Percentiles rank a stretch among this genome's conserved stretches.
These are phyloP conservation scores for Parietaria judaica DNA, from an alignment of 306 rosid species.

Conservation along the genomic window DNA sequence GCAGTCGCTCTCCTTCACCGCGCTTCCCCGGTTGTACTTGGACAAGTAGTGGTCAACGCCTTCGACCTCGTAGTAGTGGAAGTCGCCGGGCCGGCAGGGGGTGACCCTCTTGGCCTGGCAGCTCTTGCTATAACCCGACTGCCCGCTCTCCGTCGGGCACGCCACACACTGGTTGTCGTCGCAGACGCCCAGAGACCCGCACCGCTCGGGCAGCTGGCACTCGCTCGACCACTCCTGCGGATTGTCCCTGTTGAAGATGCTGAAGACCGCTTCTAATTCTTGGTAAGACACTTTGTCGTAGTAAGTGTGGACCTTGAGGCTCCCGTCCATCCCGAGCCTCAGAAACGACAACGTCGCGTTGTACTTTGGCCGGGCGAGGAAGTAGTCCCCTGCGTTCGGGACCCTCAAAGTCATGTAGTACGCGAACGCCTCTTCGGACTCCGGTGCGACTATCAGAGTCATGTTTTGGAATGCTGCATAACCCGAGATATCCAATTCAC, in stretches of 20 bases:
- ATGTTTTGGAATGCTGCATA: constrained; percentile 9
- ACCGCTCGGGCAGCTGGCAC: constrained; percentile 24
- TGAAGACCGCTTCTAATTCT: constrained; percentile 47
- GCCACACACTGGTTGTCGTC: constrained; percentile 37
- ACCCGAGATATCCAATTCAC: background rate
- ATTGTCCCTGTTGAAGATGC: constrained; percentile 37
- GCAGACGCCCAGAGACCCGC: constrained; percentile 24
- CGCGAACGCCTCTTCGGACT: constrained; percentile 6
- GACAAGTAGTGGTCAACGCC: constrained; percentile 67
- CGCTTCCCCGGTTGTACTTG: constrained; percentile 33
- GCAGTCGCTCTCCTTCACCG: constrained; percentile 37
- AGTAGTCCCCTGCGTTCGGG: constrained; percentile 5
- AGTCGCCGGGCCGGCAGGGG: constrained; percentile 34
- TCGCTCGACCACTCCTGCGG: constrained; percentile 7
- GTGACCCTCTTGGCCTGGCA: constrained; percentile 22
- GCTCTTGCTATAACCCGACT: constrained; percentile 24
- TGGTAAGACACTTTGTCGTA: constrained; percentile 27
- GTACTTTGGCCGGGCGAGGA: constrained; percentile 47
- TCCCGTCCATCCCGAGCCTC: constrained; percentile 73
- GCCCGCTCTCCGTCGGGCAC: constrained; percentile 20
- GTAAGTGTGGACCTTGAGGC: constrained; percentile 47
- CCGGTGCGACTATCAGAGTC: constrained; percentile 25
- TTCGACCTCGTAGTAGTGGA: constrained; percentile 49
- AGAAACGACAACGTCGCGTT: constrained; percentile 48
- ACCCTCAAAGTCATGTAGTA: constrained; percentile 25